Conservation (phyloP, 108 stramenopile genomes). For the Cyclotella sp. region DNA sequence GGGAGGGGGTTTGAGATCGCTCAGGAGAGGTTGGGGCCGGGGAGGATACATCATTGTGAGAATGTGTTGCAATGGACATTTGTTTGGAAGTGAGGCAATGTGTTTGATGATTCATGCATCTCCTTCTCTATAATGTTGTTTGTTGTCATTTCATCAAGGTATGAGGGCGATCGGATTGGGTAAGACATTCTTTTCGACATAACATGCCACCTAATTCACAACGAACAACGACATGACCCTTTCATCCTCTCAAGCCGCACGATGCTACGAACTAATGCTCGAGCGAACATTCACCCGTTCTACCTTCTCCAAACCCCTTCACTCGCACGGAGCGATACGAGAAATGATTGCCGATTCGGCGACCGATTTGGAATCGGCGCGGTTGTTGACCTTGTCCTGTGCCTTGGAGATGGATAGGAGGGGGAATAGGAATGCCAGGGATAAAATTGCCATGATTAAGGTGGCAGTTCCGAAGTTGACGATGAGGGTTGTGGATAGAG, state of each 20-base stretch:
- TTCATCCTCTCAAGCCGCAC: constrained; percentile 52
- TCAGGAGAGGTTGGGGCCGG: constrained; percentile 94
- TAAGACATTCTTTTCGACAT: constrained; percentile 31
- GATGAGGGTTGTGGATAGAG: constrained; percentile 85
- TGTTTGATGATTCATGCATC: neutral
- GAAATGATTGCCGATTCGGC: constrained; percentile 86
- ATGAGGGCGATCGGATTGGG: constrained; percentile 95
- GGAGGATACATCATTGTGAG: constrained; percentile 96
- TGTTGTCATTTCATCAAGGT: constrained; percentile 12
- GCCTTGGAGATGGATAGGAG: constrained; percentile 73
- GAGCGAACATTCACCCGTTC: constrained; percentile 69
- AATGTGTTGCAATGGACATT: neutral
- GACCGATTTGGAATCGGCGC: constrained; percentile 76
- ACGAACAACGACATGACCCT: too few relatives aligned
- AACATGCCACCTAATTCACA: neutral
- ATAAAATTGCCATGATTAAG: constrained; percentile 90
- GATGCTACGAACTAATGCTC: constrained; percentile 88
- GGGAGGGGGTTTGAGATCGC: constrained; percentile 96
- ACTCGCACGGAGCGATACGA: constrained; percentile 81
- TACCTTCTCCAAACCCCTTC: constrained; percentile 82
- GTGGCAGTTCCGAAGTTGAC: constrained; percentile 84
- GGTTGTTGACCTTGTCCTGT: constrained; percentile 79
- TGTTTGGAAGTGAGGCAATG: neutral
- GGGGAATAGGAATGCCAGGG: constrained; percentile 64
- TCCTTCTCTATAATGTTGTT: neutral